phyloP scores from a whole-genome alignment of 108 stramenopile genomes.

The Nitzschia palea region DNA sequence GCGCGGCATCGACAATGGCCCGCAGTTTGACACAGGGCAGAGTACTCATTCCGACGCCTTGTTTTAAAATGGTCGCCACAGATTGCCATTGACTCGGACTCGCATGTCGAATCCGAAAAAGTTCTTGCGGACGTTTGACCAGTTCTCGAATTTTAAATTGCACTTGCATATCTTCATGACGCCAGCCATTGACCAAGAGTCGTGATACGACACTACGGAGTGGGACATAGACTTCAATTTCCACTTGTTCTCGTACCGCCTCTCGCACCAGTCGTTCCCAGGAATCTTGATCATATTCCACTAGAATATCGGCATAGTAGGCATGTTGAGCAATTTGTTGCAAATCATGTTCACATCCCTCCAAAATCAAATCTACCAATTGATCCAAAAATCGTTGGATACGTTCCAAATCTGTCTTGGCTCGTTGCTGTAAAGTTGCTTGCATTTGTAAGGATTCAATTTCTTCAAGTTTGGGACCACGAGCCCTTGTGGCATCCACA shows the following conservation, averaged over 20 bases:
- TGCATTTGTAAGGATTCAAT: slow-evolving; percentile 38
- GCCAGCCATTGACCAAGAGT: slow-evolving; percentile 78
- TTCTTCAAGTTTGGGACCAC: slow-evolving; percentile 44
- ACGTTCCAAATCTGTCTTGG: slow-evolving; percentile 51
- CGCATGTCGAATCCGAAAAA: slow-evolving; percentile 53
- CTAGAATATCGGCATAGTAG: slow-evolving; percentile 44
- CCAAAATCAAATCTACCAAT: slow-evolving; percentile 73
- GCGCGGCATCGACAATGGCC: slow-evolving; percentile 81
- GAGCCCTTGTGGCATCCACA: slow-evolving; percentile 51
- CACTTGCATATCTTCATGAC: slow-evolving; percentile 82
- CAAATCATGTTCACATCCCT: slow-evolving; percentile 74
- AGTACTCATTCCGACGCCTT: slow-evolving; percentile 77
- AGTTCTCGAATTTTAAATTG: slow-evolving; percentile 43
- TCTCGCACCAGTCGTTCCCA: slow-evolving; percentile 70
- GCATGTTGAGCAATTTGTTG: slow-evolving; percentile 50
- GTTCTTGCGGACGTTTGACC: slow-evolving; percentile 54
- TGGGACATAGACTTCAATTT: slow-evolving; percentile 86
- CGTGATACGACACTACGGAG: slow-evolving; percentile 75
- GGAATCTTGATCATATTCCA: slow-evolving; percentile 18
- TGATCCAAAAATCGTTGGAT: slow-evolving; percentile 72
- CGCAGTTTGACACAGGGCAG: slow-evolving; percentile 82
- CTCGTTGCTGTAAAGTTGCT: slow-evolving; percentile 36
- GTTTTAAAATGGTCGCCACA: slow-evolving; percentile 67
- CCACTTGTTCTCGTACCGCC: slow-evolving; percentile 80
- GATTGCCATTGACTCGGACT: slow-evolving; percentile 75